Base-by-base conservation (phyloP, 1,139 yeast genomes). In the Pichia sp. region DNA sequence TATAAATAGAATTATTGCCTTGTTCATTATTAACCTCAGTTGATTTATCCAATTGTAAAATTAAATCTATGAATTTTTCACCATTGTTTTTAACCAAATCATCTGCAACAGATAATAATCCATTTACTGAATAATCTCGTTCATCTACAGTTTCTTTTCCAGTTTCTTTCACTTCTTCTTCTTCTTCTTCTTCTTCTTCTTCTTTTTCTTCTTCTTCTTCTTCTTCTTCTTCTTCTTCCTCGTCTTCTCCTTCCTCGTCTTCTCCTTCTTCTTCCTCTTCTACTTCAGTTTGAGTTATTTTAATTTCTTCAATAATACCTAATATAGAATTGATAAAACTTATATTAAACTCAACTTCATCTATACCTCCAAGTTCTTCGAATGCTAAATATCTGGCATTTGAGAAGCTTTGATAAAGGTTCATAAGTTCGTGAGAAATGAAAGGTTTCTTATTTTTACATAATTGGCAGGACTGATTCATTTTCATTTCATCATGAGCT, bases 391-490 rank as follows among this genome's bases (percentile, higher is more conserved):
- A 53, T 47, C 57, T 68, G 65, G 46, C 65, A 22, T 54, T 66
- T 53, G 71, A 73, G 56, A 74, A 76, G 5, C 76, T 73, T 52
- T 77, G 77, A 57, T 86, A 88, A 42, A 89, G 77, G 47, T 80
- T 78, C 58, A 85, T 90, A 60, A 90, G 74, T 60, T 87, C 96
- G 55, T 81, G 82, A 59, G 86, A 94, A 56, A 88, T 78, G 29
- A 89, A 79, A 52, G 73, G 69, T 56, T 82, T 79, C 56, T 85
- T 80, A 46, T 88, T 76, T 1, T 94, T 95, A 67, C 97, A 90
- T 29, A 81, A 81, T 7, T 81, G 70, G 63, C 97, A 90, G 49
- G 80, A 75, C 63, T 97, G 89, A 8, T 64, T 58, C 3, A 56
- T 49, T 45, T 68, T 68, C 58, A 73, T 82, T 59, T 80, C 82